Evolutionary conservation across 2,329 filamentous ascomycete genomes (phyloP), one percentile per base, ranked within the genome.

Genomic region (Juglanconis sp.): DNA sequence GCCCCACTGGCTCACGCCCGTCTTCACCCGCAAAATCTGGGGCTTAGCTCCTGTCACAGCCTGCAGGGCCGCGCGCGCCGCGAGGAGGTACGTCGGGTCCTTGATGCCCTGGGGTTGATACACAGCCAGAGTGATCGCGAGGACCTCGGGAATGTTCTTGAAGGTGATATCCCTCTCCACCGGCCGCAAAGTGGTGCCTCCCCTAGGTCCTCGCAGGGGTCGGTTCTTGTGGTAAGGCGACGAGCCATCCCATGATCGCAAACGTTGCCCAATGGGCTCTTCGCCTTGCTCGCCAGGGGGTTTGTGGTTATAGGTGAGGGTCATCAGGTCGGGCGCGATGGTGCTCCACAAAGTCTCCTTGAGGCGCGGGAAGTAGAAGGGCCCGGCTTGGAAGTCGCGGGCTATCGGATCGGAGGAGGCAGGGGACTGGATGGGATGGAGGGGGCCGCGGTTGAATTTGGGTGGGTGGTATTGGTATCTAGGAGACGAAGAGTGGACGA

Each of bases 401-500:
- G 95, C 96, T 34, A 89, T 84, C 1, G 93, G 93, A 69, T 97
- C 91, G 64, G 93, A 95, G 55, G 87, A 84, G 44, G 87, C 83
- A n/a, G 92, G 94, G 61, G 92, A 90, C 78, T 96, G 92, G 70
- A 97, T 87, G 54, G 95, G 95, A 73, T 98, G 93, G 31, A 98
- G 82, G 65, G 93, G 93, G 59, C 95, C 95, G 70, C 94, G 91
- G 75, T 96, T 88, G 83, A 93, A 99, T 78, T 94, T 95, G 65
- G 95, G 95, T 54, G 94, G 89, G 65, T 93, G 92, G 76, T 90
- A 98, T 76, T 96, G 91, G 79, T 98, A 99, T 82, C 94, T 96
- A 64, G 34, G 17, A n/a, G 17, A 63, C 76, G 74, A 51, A 42
- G 49, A 47, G 36, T 56, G 6, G 30, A 42, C 11, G 50, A 13